These are phyloP conservation scores for Pythium dissimile DNA, from an alignment of 352 stramenopile species.

Conservation along the genomic window DNA sequence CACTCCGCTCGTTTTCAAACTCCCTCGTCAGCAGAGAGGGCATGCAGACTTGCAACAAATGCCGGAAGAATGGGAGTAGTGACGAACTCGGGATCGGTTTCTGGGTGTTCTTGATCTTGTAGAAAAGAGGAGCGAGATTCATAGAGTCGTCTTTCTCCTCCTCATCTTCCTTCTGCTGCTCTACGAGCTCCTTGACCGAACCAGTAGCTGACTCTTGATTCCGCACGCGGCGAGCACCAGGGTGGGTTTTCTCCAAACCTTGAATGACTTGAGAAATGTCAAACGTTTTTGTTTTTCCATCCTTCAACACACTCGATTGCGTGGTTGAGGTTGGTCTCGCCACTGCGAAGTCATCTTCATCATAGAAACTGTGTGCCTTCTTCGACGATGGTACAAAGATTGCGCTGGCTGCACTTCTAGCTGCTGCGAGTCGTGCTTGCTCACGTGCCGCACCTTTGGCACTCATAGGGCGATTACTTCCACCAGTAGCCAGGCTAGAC, in stretches of 20 bases:
- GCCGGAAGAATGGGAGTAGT: slow-evolving; percentile 77
- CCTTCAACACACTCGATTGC: background rate
- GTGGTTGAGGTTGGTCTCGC: slow-evolving; percentile 19
- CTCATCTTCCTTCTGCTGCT: slow-evolving; percentile 31
- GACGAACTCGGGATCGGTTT: slow-evolving; percentile 70
- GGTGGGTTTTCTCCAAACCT: slow-evolving; percentile 31
- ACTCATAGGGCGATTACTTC: slow-evolving; percentile 40
- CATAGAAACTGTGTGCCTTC: slow-evolving; percentile 74
- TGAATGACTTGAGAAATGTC: slow-evolving; percentile 66
- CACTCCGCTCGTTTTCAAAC: slow-evolving; percentile 52
- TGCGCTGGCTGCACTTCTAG: slow-evolving; percentile 34
- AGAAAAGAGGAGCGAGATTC: slow-evolving; percentile 63
- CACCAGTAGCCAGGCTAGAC: background rate
- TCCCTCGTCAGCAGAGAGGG: slow-evolving; percentile 63
- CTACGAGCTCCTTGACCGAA: too few relatives aligned
- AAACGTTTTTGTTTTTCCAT: slow-evolving; percentile 36
- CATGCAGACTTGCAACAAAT: slow-evolving; percentile 76
- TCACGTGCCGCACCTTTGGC: slow-evolving; percentile 53
- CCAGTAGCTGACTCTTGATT: too few relatives aligned
- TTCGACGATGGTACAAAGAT: slow-evolving; percentile 43
- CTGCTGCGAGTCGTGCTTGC: slow-evolving; percentile 37
- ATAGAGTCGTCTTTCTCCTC: slow-evolving; percentile 42
- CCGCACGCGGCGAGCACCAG: background rate
- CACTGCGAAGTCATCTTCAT: slow-evolving; percentile 48
- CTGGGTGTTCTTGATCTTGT: slow-evolving; percentile 80